Base-by-base conservation (phyloP, 2,329 filamentous ascomycete genomes). In the Aspergillus latus region DNA sequence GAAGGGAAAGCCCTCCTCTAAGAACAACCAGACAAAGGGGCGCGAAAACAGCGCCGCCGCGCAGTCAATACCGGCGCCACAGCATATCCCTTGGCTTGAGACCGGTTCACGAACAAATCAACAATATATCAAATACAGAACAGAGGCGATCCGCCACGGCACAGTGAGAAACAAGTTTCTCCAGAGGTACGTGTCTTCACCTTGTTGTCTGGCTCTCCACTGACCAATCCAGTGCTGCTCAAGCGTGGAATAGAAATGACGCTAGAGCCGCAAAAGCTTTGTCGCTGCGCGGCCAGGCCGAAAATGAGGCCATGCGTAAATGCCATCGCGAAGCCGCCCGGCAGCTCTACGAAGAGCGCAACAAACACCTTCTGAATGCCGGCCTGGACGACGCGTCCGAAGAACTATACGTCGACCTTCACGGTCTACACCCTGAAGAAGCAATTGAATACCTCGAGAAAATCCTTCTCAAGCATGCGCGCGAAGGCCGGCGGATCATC, bases 161-260 rank as follows among this genome's bases (percentile, higher is more conserved):
- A 94, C 92, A 64, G 84, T 97, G 71, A 85, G 94, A 61, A 99
- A 97, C 74, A 97, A 97, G 72, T 99, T 97, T 67, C 76, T 99
- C 53, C 93, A 97, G 74, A 96, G 90, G 90, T 93, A 76, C 66
- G 77, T 21, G 32, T 44, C 37, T 30, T 30, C 2, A n/a, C 16
- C 2, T 15, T 16, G 16, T 15, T 42, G 32, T 13, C 49, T 9
- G 13, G 36, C 7, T 4, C 29, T 54, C 56, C 21, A 59, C 44
- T 46, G 57, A 40, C 48, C 59, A 15, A 61, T 34, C 58, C 61
- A 95, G 92, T 73, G 94, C 94, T 63, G 93, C 93, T 7, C 93
- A 97, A 81, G 94, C 94, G 21, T 99, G 94, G 93, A 97, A 97
- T 72, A 89, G 94, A 56, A 97, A 97, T 68, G 94, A 99, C 72